Percentiles rank a stretch among this genome's conserved stretches.
Conservation (phyloP, 768 basidiomycete species). For the Russula virescens region DNA sequence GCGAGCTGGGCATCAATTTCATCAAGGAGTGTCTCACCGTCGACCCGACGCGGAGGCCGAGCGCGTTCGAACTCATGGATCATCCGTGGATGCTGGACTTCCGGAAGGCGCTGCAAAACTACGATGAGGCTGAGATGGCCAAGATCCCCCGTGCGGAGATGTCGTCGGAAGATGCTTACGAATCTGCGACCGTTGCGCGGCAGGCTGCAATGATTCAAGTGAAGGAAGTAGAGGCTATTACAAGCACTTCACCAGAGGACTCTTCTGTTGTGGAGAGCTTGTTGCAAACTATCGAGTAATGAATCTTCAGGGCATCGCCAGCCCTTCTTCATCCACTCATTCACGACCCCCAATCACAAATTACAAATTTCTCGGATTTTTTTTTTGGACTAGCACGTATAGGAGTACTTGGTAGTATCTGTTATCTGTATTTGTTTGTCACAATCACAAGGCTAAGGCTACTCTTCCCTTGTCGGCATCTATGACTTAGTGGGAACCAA, state of each 20-base stretch:
- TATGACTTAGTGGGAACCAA: not conserved
- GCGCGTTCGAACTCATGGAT: slow-evolving; percentile 76
- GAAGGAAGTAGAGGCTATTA: slow-evolving; percentile 54
- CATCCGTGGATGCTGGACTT: slow-evolving; percentile 90
- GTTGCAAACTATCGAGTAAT: not conserved
- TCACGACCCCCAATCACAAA: not conserved
- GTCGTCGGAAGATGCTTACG: slow-evolving; percentile 45
- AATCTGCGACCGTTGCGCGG: slow-evolving; percentile 46
- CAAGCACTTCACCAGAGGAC: slow-evolving; percentile 48
- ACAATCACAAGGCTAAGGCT: not conserved
- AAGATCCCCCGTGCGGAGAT: slow-evolving; percentile 43
- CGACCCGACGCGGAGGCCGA: slow-evolving; percentile 77
- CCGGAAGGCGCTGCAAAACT: slow-evolving; percentile 60
- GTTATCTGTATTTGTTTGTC: not conserved
- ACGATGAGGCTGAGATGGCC: slow-evolving; percentile 58
- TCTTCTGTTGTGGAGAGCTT: slow-evolving; percentile 37
- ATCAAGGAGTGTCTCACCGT: slow-evolving; percentile 89
- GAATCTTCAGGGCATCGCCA: not conserved
- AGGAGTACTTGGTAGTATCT: not conserved
- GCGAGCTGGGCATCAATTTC: slow-evolving; percentile 85
- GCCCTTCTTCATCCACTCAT: not conserved
- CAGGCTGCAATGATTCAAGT: slow-evolving; percentile 53
- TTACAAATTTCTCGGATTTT: not conserved
- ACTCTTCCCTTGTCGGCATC: not conserved
- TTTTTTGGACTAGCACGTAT: not conserved